Base-by-base conservation (phyloP, 768 basidiomycete genomes). In the Psilocybe subaeruginosa region DNA sequence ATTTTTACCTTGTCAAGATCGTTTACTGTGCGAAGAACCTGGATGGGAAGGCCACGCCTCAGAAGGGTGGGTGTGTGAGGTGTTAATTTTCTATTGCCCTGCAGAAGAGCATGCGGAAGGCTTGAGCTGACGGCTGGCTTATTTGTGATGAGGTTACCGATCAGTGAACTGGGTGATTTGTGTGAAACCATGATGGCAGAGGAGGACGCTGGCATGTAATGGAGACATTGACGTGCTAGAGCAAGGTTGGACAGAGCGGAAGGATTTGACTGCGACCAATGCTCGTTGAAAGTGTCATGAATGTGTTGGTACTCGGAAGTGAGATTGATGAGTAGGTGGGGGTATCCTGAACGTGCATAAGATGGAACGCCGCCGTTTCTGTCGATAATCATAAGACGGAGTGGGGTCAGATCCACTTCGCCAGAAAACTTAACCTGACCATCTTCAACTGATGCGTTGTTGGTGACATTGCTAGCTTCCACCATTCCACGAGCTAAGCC, bases 141-240 rank as follows among this genome's bases (percentile, higher is more conserved):
- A 74, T 99, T 99, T 33, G 97, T 99, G 70, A 99, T 96, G 29
- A 99, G 84, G 75, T 99, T 99, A 49, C 87, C 97, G 68, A 99
- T 99, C 63, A 99, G 85, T 2, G 93, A 93, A 62, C 93, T 93
- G 0, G 95, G 92, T 1, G 95, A 97, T 53, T 95, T 93, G 77
- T 99, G 97, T 12, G 95, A 97, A 52, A 99, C 97, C 88, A 99
- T 92, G 65, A 99, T 82, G 11, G 95, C 97, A 14, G 95, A 97
- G 1, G 97, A 94, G 2, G 92, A 85, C 6, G 91, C 85, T 1
- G 97, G 97, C 92, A 99, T 97, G 74, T 93, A 92, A 2, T 82
- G 78, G 43, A 99, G 82, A 73, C 97, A 99, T 39, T 87, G 90
- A 35, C 86, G 87, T 8, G 97, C 91, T 41, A 99, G 82, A 6